Base-by-base conservation (phyloP, 1,284 basidiomycete genomes). In the Malassezia sympodialis region DNA sequence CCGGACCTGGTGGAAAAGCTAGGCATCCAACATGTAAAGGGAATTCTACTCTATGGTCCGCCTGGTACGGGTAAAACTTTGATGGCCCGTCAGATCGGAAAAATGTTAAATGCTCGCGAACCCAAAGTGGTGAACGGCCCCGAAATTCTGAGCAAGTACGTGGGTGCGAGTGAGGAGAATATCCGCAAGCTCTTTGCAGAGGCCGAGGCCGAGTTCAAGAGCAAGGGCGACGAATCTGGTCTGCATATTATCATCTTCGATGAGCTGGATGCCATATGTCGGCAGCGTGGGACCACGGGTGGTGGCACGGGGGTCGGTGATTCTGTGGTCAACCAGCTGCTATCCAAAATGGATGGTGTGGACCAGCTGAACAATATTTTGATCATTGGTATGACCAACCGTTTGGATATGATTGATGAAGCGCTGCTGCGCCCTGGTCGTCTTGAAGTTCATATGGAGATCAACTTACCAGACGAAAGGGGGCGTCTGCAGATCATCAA, bases 341-440 rank as follows among this genome's bases (percentile, higher is more conserved):
- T 99, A 21, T 93, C 93, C 31, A 99, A 99, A 88, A 93, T 99
- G 88, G 94, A 99, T 68, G 94, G 94, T 80, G 94, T 99, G 6
- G 94, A 99, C 75, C 88, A 91, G 78, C 81, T 99, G 48, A 98
- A 99, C 80, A 99, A 99, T 76, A 94, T 99, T 58, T 86, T 99
- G 63, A 87, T 99, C 66, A 99, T 99, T 66, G 94, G 94, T 71
- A 98, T 98, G 94, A 99, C 94, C 49, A 98, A 99, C 77, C 85
- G 94, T 60, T 79, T 86, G 50, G 94, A 99, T 80, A 93, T 98
- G 91, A 96, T 99, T 68, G 94, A 99, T 72, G 94, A 98, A 74
- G 94, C 93, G 6, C 81, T 98, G 1, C 81, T 96, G 12, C 90
- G 94, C 69, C 93, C 94, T 1, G 94, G 94, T 54, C 90, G 94